Conservation (phyloP, 169 alveolate genomes). For the Cyclospora cayetanensis region DNA sequence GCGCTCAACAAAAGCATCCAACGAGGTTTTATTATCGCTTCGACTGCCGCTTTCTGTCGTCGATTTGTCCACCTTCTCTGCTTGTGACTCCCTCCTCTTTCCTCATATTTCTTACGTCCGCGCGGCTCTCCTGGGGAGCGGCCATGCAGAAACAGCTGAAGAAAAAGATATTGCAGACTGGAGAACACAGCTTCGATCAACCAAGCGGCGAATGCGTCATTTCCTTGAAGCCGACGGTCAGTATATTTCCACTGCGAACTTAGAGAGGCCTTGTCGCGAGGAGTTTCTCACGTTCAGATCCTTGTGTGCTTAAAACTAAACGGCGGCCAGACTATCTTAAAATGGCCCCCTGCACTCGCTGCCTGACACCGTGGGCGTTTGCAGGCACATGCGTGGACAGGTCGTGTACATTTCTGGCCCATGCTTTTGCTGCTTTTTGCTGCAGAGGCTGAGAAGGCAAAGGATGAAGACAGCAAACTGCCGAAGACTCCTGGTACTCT, state of each 20-base stretch:
- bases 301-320: too few species aligned
- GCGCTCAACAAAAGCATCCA: slow-evolving; percentile 34
- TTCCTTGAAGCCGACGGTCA: slow-evolving; percentile 21
- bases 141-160: not conserved
- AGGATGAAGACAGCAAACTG: not conserved
- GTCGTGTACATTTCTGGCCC: too few species aligned
- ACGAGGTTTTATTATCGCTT: slow-evolving; percentile 32
- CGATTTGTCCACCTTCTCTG: slow-evolving; percentile 54
- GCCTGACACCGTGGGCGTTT: too few species aligned
- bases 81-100: slow-evolving; percentile 55
- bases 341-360: too few species aligned
- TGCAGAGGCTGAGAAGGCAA: not conserved
- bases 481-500: not conserved
- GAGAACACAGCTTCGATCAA: slow-evolving; percentile 33
- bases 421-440: too few species aligned
- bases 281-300: too few species aligned
- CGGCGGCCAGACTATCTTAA: too few species aligned
- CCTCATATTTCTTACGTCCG: slow-evolving; percentile 56
- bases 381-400: too few species aligned
- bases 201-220: slow-evolving; percentile 41
- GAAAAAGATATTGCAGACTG: slow-evolving; percentile 13
- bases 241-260: too few species aligned
- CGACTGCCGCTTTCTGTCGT: slow-evolving; percentile 69
- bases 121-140: slow-evolving; percentile 47
- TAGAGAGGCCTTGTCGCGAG: too few species aligned